A percentile compares a stretch with the other conserved stretches of the same genome.
Evolutionary conservation across 2,329 filamentous ascomycete genomes (phyloP).

Genomic region (Trichoderma breve): DNA sequence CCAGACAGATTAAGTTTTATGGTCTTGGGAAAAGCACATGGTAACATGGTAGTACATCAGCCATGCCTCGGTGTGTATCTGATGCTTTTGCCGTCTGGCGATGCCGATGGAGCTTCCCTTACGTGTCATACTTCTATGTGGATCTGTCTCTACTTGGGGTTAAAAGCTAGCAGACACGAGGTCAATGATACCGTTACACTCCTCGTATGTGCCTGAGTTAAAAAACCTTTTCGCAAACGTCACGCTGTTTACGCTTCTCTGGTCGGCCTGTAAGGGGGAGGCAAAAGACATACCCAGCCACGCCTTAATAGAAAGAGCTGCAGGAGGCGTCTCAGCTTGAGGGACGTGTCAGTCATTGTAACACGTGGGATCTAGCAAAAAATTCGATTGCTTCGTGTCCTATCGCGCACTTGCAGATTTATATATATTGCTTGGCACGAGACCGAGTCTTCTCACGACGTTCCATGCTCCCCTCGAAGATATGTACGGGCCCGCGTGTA

Average conservation of each 20-base stretch:
- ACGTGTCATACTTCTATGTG: background rate
- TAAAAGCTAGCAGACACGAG: background rate
- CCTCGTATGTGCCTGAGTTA: background rate
- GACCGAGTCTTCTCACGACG: background rate
- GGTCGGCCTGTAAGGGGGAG: background rate
- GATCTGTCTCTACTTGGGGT: background rate
- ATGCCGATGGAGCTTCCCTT: background rate
- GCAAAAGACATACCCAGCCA: background rate
- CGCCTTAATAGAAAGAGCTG: background rate
- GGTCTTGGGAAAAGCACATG: background rate
- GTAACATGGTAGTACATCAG: background rate
- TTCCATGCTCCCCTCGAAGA: background rate
- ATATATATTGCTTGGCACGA: background rate
- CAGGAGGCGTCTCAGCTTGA: background rate
- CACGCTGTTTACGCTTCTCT: background rate
- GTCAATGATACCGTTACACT: background rate
- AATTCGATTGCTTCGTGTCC: background rate
- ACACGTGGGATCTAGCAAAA: constrained; percentile 4
- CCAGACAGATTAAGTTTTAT: background rate
- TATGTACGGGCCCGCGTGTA: background rate
- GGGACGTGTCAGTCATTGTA: background rate
- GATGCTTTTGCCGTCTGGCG: background rate
- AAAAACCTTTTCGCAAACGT: background rate
- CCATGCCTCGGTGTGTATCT: background rate
- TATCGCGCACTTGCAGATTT: background rate